Conservation (phyloP, 1,284 basidiomycete genomes). For the Mycosarcoma mackinlayi region DNA sequence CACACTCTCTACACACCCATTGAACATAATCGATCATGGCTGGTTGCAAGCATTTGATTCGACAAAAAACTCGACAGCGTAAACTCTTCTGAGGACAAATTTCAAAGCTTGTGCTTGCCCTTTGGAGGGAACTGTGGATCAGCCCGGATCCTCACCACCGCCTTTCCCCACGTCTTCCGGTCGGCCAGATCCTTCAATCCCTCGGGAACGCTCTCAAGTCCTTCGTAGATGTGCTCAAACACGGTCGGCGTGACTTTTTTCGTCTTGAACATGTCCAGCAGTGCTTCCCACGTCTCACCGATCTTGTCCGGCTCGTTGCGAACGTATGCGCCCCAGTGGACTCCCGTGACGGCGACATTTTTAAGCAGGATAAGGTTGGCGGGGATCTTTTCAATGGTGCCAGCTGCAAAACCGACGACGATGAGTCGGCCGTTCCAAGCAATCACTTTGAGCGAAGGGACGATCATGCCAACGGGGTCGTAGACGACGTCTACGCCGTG, state of each 20-base stretch:
- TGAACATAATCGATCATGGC: too few species aligned
- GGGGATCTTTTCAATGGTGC: constrained; percentile 63
- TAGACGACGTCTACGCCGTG: constrained; percentile 73
- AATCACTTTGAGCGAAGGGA: constrained; percentile 71
- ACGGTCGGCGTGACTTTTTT: constrained; percentile 78
- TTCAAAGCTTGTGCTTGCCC: constrained; percentile 52
- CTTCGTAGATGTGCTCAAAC: constrained; percentile 79
- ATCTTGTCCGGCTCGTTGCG: constrained; percentile 76
- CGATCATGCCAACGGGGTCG: constrained; percentile 62
- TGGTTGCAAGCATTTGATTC: too few species aligned
- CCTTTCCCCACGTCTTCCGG: constrained; percentile 93
- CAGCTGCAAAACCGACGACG: constrained; percentile 77
- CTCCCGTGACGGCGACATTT: constrained; percentile 73
- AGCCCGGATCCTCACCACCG: constrained; percentile 75
- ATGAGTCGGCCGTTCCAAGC: constrained; percentile 92
- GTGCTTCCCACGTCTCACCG: constrained; percentile 78
- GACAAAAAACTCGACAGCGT: too few species aligned
- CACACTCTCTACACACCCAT: too few species aligned
- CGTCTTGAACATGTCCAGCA: constrained; percentile 79
- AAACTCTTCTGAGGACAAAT: neutral
- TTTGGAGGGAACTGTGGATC: constrained; percentile 52
- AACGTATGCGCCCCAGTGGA: constrained; percentile 58
- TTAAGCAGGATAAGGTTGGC: constrained; percentile 89
- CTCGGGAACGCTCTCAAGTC: constrained; percentile 76
- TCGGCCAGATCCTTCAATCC: constrained; percentile 73